Evolutionary conservation across 148 eudicot genomes (phyloP), one percentile per base, ranked within the genome.

Genomic region (Vaccinium myrtillus): DNA sequence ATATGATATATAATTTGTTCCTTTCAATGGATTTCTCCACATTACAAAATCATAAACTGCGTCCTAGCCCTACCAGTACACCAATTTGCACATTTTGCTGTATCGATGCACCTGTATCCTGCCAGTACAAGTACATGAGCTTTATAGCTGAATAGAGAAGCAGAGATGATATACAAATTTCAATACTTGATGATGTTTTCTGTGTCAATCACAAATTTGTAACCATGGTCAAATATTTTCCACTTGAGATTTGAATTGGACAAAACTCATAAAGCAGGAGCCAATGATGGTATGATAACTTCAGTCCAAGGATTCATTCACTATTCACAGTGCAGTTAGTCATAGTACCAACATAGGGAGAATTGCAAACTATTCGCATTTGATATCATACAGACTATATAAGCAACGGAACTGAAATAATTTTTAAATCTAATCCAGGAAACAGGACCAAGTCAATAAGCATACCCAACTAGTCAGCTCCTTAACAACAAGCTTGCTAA

Each of bases 401-500:
- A 61, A 54, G 81, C 81, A 53, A 55, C 16, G 53, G 78, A 70
- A 73, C 69, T 73, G 63, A 21, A 30, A 16, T 32, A 4, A 25
- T 56, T 56, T 48, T 25, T 49, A 83, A 54, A 51, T 19, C 36
- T 78, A 78, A 19, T 75, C n/a, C 21, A 43, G 19, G 9, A 81
- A 58, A 81, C 43, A 50, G 55, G 84, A 53, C 15, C 32, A 16
- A 65, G 67, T 25, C 25, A 79, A 49, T 4, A 78, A 63, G 27
- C 87, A 77, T 97, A 97, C 99, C 99, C 99, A 97, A 77, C 93
- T 94, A 86, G 98, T 97, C 77, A 97, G 90, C 87, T 95, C 96
- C 88, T 95, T 97, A 67, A 92, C 95, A 14, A 95, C 91, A 77
- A 91, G 94, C 93, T 97, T 95, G 92, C 98, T 93, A 77, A 95